Evolutionary conservation across 371 early-diverging fungal genomes (phyloP), one percentile per base, ranked within the genome.

Genomic region (Amoeboaphelidium protococcarum): DNA sequence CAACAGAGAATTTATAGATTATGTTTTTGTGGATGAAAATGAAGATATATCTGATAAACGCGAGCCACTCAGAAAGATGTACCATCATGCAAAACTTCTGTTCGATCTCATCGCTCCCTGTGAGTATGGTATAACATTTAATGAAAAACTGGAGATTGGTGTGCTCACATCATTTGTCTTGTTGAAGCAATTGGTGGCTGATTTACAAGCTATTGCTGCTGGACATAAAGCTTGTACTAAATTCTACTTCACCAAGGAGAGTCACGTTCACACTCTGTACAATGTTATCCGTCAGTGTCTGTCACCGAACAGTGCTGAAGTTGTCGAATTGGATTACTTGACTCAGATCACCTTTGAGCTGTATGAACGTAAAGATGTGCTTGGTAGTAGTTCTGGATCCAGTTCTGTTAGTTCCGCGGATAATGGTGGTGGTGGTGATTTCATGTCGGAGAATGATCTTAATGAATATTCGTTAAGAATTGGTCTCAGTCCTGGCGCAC

Each of bases 341-440:
- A 87, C 92, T 1, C 95, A 95, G 49, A 90, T 95, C 46, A 88
- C 86, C 3, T 87, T 95, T 57, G 95, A 95, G 59, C 62, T 95
- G 16, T 89, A 91, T 50, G 92, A 91, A 58, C 69, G 92, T 27
- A 76, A 71, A 44, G 70, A 74, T 4, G n/a, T n/a, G n/a, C n/a
- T n/a, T n/a, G n/a, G n/a, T n/a, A n/a, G n/a, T n/a, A n/a, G n/a
- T n/a, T n/a, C n/a, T n/a, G n/a, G n/a, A n/a, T n/a, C n/a, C n/a
- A n/a, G n/a, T n/a, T n/a, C n/a, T n/a, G n/a, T n/a, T n/a, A n/a
- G n/a, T n/a, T n/a, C n/a, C n/a, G n/a, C n/a, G n/a, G n/a, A n/a
- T n/a, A n/a, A n/a, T n/a, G n/a, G n/a, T n/a, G n/a, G n/a, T n/a
- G n/a, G n/a, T n/a, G n/a, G n/a, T n/a, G n/a, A n/a, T n/a, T n/a